Conservation (phyloP, 495 filamentous ascomycete species). For the Hypomontagnella submonticulosa region DNA sequence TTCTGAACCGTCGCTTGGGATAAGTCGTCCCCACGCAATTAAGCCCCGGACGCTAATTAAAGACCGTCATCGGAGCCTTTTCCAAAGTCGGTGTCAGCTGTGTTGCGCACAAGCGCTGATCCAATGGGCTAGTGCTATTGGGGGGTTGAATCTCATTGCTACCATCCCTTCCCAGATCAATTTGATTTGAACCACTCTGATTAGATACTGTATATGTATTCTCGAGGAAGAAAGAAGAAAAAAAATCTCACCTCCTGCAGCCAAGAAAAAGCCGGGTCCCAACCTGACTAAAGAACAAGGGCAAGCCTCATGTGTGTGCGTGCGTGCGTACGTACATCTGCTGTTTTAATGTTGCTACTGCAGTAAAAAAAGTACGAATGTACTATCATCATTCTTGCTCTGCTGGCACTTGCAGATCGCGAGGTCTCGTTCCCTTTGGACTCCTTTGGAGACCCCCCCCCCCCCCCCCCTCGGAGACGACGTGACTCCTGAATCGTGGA, state of each 20-base stretch:
- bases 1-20: slow-evolving; percentile 29
- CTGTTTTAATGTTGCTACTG: not conserved
- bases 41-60: slow-evolving; percentile 42
- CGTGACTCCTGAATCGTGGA: slow-evolving; percentile 38
- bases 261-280: slow-evolving; percentile 30
- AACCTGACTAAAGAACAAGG: slow-evolving; percentile 40
- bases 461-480: slow-evolving; percentile 15
- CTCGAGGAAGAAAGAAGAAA: slow-evolving; percentile 18
- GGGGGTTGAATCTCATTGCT: slow-evolving; percentile 38
- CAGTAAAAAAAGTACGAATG: not conserved
- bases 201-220: no score
- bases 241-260: slow-evolving; percentile 39
- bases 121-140: slow-evolving; percentile 36
- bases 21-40: slow-evolving; percentile 30
- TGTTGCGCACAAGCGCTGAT: slow-evolving; percentile 33
- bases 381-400: slow-evolving; percentile 35
- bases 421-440: slow-evolving; percentile 30
- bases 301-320: slow-evolving; percentile 38
- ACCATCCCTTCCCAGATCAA: slow-evolving; percentile 42
- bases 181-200: slow-evolving; percentile 34
- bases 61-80: slow-evolving; percentile 47
- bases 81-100: slow-evolving; percentile 40
- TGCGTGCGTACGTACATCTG: slow-evolving; percentile 5
- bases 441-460: not conserved
- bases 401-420: slow-evolving; percentile 37